Conservation (phyloP, 139 green algal genomes). For the Volvox reticuliferus region DNA sequence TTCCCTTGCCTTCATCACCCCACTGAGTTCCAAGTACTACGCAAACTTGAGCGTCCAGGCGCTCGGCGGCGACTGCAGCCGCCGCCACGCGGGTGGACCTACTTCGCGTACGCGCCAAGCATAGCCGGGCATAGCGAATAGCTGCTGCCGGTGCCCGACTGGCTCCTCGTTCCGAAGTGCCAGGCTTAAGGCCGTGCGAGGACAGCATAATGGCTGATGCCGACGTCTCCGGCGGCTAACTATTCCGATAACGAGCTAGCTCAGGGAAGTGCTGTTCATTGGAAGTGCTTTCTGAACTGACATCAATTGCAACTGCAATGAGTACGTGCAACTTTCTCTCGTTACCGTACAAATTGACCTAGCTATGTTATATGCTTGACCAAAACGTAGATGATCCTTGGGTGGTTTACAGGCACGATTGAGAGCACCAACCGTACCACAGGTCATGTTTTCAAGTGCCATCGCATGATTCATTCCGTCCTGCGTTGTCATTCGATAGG, state of each 20-base stretch:
- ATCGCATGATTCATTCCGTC: too few relatives aligned
- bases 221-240: constrained; percentile 12
- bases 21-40: constrained; percentile 98
- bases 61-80: constrained; percentile 20
- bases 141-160: not conserved
- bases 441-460: too few relatives aligned
- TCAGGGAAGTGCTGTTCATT: constrained; percentile 6
- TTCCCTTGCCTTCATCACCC: constrained; percentile 99
- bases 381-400: too few relatives aligned
- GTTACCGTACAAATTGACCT: too few relatives aligned
- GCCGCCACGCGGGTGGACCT: not conserved
- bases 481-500: too few relatives aligned
- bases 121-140: not conserved
- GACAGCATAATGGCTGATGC: constrained; percentile 11
- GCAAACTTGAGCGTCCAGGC: constrained; percentile 36
- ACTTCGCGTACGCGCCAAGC: not conserved
- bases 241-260: not conserved
- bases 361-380: too few relatives aligned
- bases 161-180: not conserved
- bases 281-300: not conserved
- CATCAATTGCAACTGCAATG: too few relatives aligned
- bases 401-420: too few relatives aligned
- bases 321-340: too few relatives aligned
- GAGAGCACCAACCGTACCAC: too few relatives aligned
- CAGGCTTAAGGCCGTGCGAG: not conserved